These are phyloP conservation scores for Rhytidhysteron rufulum DNA, from an alignment of 2,329 filamentous ascomycete species.

Conservation along the genomic window DNA sequence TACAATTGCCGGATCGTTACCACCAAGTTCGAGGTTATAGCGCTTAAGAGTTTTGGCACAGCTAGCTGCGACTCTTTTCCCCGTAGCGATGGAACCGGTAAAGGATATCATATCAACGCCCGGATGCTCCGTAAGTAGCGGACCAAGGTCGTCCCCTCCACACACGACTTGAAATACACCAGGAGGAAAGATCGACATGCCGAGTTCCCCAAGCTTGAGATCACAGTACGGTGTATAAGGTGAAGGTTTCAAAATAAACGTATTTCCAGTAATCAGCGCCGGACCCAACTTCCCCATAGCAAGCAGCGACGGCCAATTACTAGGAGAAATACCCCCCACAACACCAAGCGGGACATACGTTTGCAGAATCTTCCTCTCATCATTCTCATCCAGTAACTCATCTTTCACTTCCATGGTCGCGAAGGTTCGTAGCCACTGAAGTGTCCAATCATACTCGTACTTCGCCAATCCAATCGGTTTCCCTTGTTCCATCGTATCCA, in stretches of 20 bases:
- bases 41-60: slow-evolving; percentile 56
- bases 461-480: slow-evolving; percentile 19
- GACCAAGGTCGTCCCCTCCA: slow-evolving; percentile 58
- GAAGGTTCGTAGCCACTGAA: slow-evolving; percentile 31
- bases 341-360: slow-evolving; percentile 48
- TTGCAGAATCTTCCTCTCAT: slow-evolving; percentile 45
- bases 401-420: slow-evolving; percentile 30
- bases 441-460: slow-evolving; percentile 11
- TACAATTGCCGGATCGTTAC: slow-evolving; percentile 57
- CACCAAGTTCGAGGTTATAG: slow-evolving; percentile 57
- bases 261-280: slow-evolving; percentile 54
- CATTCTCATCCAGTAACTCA: slow-evolving; percentile 41
- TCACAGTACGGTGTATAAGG: slow-evolving; percentile 54
- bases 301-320: slow-evolving; percentile 51
- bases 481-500: slow-evolving; percentile 22
- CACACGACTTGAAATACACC: slow-evolving; percentile 59
- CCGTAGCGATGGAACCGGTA: slow-evolving; percentile 58
- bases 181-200: slow-evolving; percentile 54
- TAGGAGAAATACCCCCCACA: slow-evolving; percentile 37
- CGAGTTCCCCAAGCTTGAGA: slow-evolving; percentile 58
- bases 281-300: slow-evolving; percentile 44
- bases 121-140: slow-evolving; percentile 55
- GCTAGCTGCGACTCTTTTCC: slow-evolving; percentile 56
- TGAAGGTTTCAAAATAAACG: slow-evolving; percentile 55
- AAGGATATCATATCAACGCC: slow-evolving; percentile 61